Evolutionary conservation across 371 early-diverging fungal species (phyloP).

Genomic region (Mucor piriformis): DNA sequence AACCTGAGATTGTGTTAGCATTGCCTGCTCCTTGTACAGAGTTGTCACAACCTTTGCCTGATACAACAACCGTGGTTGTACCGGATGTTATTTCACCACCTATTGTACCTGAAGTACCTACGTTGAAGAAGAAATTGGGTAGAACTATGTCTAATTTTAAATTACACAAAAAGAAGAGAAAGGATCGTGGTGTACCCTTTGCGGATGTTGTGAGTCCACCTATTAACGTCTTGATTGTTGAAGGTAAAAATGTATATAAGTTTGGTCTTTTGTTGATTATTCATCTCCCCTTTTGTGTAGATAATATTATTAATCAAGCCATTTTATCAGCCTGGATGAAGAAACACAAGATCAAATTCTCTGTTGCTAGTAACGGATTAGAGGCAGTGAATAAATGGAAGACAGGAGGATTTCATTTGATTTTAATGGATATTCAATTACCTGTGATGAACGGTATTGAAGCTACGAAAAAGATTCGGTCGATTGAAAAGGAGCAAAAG

Average conservation of each 20-base stretch:
- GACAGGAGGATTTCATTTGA: slow-evolving; percentile 65
- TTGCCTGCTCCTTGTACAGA: neutral
- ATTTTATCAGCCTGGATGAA: slow-evolving; percentile 70
- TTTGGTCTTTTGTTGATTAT: too few species aligned
- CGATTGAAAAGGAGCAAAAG: slow-evolving; percentile 59
- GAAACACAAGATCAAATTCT: slow-evolving; percentile 65
- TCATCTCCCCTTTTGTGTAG: slow-evolving; percentile 24
- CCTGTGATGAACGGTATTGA: slow-evolving; percentile 80
- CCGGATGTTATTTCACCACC: neutral
- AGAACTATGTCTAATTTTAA: slow-evolving; percentile 17
- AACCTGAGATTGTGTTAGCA: too few species aligned
- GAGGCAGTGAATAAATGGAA: slow-evolving; percentile 74
- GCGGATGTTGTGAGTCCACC: slow-evolving; percentile 46
- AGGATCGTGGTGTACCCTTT: slow-evolving; percentile 21
- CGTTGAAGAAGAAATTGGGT: slow-evolving; percentile 6
- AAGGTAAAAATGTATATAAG: too few species aligned
- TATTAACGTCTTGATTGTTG: slow-evolving; percentile 74
- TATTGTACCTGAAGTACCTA: neutral
- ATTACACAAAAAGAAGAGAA: slow-evolving; percentile 23
- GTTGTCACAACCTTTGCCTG: neutral
- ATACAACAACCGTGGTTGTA: neutral
- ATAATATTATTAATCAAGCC: slow-evolving; percentile 71
- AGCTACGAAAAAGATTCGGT: slow-evolving; percentile 70
- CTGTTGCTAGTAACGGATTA: slow-evolving; percentile 66
- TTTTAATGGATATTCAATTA: slow-evolving; percentile 80